Percentiles rank a stretch among this genome's conserved stretches.
Conservation (phyloP, 2,329 filamentous ascomycete species). For the Fusarium temperatum region DNA sequence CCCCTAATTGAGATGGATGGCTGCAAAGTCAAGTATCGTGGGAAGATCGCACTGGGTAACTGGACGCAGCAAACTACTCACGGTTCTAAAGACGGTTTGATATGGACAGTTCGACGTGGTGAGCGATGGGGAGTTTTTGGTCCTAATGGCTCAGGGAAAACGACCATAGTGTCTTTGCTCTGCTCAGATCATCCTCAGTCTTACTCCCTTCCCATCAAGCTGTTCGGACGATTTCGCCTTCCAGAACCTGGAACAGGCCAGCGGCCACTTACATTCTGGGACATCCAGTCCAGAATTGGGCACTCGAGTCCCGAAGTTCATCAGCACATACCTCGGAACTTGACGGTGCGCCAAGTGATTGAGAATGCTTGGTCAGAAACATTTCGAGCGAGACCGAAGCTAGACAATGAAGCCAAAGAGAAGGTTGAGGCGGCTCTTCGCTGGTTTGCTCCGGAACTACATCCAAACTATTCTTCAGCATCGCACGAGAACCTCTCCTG, state of each 20-base stretch:
- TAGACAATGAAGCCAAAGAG: constrained; percentile 64
- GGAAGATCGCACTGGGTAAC: constrained; percentile 80
- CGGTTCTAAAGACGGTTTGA: constrained; percentile 68
- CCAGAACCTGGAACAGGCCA: constrained; percentile 73
- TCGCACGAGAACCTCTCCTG: constrained; percentile 59
- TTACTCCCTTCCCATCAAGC: constrained; percentile 85
- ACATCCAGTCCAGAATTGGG: constrained; percentile 88
- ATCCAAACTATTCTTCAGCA: constrained; percentile 56
- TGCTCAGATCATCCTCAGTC: constrained; percentile 96
- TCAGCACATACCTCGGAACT: constrained; percentile 83
- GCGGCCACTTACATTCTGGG: constrained; percentile 87
- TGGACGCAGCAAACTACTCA: constrained; percentile 72
- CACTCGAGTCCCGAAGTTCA: constrained; percentile 96
- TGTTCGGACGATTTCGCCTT: constrained; percentile 85
- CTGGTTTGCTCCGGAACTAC: constrained; percentile 84
- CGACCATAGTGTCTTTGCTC: constrained; percentile 89
- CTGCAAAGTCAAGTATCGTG: constrained; percentile 82
- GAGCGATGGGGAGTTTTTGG: constrained; percentile 94
- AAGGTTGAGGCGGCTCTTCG: constrained; percentile 75
- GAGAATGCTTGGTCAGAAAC: constrained; percentile 93
- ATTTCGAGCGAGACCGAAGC: constrained; percentile 74
- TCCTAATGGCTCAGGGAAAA: constrained; percentile 95
- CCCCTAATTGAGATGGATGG: constrained; percentile 87
- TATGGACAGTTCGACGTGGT: constrained; percentile 84
- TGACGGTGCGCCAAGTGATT: constrained; percentile 77